Conservation (phyloP, 2,329 filamentous ascomycete species). For the Pseudonectria buxi region DNA sequence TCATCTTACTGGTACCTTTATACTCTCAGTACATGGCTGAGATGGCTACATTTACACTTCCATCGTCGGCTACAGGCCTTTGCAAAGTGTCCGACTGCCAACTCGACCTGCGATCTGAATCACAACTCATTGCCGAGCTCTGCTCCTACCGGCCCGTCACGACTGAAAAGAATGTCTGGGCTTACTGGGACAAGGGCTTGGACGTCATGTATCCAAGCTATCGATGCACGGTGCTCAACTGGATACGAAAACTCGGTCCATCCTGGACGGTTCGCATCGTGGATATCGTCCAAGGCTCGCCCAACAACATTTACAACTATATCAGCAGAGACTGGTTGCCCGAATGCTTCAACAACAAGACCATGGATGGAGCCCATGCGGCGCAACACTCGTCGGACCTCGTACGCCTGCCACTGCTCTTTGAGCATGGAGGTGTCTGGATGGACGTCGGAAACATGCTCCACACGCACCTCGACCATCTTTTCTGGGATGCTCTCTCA, state of each 20-base stretch:
- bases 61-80: slow-evolving; percentile 7
- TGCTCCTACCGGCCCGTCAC: slow-evolving; percentile 24
- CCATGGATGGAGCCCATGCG: no score
- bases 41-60: slow-evolving; percentile 7
- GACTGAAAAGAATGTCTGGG: slow-evolving; percentile 39
- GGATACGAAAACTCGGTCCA: slow-evolving; percentile 34
- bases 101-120: slow-evolving; percentile 23
- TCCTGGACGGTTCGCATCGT: slow-evolving; percentile 36
- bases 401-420: slow-evolving; percentile 35
- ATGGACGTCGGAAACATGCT: slow-evolving; percentile 37
- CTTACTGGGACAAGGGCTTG: slow-evolving; percentile 36
- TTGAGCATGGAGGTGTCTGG: slow-evolving; percentile 36
- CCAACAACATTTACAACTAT: no score
- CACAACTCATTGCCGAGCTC: slow-evolving; percentile 25
- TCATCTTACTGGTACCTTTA: no score
- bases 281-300: slow-evolving; percentile 28
- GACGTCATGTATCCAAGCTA: slow-evolving; percentile 30
- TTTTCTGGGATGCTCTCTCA: slow-evolving; percentile 36
- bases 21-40: no score
- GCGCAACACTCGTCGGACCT: slow-evolving; percentile 42
- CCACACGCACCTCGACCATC: slow-evolving; percentile 32
- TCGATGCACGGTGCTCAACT: slow-evolving; percentile 32
- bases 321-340: no score
- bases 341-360: no score
- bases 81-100: slow-evolving; percentile 1